Conservation (phyloP, 2,329 filamentous ascomycete species). For the Hymenoscyphus scutula region DNA sequence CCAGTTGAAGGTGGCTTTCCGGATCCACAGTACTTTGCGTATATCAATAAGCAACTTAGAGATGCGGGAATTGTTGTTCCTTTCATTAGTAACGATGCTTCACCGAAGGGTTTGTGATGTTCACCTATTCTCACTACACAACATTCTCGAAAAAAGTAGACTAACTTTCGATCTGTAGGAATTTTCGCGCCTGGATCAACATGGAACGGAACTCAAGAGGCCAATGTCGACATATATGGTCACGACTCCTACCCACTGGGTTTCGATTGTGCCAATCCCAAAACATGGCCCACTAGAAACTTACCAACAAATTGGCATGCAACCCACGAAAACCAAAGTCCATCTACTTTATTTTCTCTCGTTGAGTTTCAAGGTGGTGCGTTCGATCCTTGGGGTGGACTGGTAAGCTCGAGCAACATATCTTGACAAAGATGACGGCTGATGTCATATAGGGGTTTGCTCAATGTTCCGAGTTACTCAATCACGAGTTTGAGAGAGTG, state of each 20-base stretch:
- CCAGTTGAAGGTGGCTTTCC: slow-evolving; percentile 54
- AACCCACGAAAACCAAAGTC: slow-evolving; percentile 58
- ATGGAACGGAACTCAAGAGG: slow-evolving; percentile 31
- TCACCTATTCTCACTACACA: neutral
- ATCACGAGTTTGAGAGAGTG: slow-evolving; percentile 72
- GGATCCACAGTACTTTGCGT: slow-evolving; percentile 66
- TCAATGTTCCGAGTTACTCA: slow-evolving; percentile 62
- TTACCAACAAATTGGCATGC: slow-evolving; percentile 56
- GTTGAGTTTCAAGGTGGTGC: slow-evolving; percentile 65
- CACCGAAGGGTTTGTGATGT: neutral
- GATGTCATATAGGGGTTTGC: slow-evolving; percentile 52
- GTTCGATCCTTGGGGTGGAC: slow-evolving; percentile 73
- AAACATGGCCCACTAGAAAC: slow-evolving; percentile 55
- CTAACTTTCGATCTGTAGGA: slow-evolving; percentile 12
- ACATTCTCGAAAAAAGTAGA: neutral
- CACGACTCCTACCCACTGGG: slow-evolving; percentile 45
- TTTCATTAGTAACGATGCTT: slow-evolving; percentile 71
- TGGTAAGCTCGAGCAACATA: slow-evolving; percentile 26
- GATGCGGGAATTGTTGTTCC: slow-evolving; percentile 71
- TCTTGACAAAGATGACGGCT: neutral
- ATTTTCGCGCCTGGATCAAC: slow-evolving; percentile 33
- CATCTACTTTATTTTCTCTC: slow-evolving; percentile 63
- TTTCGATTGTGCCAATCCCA: slow-evolving; percentile 46
- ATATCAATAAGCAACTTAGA: slow-evolving; percentile 66
- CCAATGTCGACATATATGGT: slow-evolving; percentile 38